A percentile compares a stretch with the other conserved stretches of the same genome.
phyloP scores from a whole-genome alignment of 352 stramenopile genomes.

The Synura sp. region DNA sequence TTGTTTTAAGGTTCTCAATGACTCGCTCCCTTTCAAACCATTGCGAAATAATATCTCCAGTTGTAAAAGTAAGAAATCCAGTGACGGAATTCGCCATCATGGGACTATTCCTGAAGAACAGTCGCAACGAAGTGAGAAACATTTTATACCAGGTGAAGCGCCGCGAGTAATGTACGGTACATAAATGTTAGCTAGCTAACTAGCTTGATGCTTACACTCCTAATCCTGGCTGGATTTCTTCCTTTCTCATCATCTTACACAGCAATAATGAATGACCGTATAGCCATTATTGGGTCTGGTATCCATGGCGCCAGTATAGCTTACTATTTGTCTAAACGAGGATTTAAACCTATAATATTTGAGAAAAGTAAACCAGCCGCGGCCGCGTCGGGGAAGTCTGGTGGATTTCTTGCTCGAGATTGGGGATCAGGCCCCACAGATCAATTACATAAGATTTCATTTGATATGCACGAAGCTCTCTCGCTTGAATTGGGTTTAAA shows the following conservation, averaged over 20 bases:
- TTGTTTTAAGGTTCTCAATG: no score
- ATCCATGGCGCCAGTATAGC: constrained; percentile 44
- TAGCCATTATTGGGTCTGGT: constrained; percentile 44
- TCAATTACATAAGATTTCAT: constrained; percentile 45
- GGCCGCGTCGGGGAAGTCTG: constrained; percentile 51
- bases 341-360: constrained; percentile 17
- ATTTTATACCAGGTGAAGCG: no score
- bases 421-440: constrained; percentile 47
- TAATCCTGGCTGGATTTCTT: no score
- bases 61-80: neutral
- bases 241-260: no score
- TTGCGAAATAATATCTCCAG: neutral
- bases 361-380: constrained; percentile 46
- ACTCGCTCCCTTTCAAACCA: no score
- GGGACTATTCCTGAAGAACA: no score
- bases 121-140: no score
- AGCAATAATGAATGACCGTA: no score
- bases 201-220: no score
- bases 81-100: neutral
- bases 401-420: constrained; percentile 50
- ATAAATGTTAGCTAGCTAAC: no score
- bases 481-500: constrained; percentile 43
- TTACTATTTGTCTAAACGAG: constrained; percentile 36
- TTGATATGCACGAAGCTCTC: constrained; percentile 45
- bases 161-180: no score